Evolutionary conservation across 805 yeast genomes (phyloP), one percentile per base, ranked within the genome.

Genomic region (Metschnikowia drakensbergensis): DNA sequence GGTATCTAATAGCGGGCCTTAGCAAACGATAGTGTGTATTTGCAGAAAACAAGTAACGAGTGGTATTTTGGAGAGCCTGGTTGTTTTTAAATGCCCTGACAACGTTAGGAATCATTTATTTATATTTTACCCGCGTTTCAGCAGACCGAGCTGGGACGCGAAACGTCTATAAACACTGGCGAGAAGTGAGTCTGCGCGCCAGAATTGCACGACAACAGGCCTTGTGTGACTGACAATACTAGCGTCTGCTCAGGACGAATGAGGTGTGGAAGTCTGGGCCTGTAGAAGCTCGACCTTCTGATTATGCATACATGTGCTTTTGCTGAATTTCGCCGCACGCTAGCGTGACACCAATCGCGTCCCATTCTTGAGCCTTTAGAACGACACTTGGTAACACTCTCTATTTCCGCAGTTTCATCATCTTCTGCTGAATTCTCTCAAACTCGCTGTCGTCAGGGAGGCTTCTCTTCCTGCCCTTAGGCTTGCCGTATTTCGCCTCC

Each of bases 371-470:
- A 17, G 17, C 17, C 17, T 17, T 17, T 17, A 17, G n/a, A n/a
- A n/a, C 17, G 17, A 17, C 17, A 17, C 17, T 17, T 1, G 17
- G 17, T 17, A 17, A 17, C 36, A n/a, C 36, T 33, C 26, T 29
- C 26, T 40, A 40, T 31, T 28, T 40, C 23, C 36, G 8, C 23
- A 23, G 36, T 29, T 34, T 47, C 25, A 33, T 36, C 48, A 55
- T 17, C 34, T 30, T 42, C 50, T 59, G 57, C 54, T 77, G 82
- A 25, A 77, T 67, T 51, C 62, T 62, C 9, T 71, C 74, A 54
- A 80, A 81, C 56, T 79, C 83, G 4, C 51, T 55, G 37, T 80
- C 84, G 50, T 68, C 72, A 0, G 77, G 59, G 3, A 76, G 80
- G 47, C 53, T 52, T 55, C 66, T 58, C 55, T 69, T 67, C 54